A percentile compares a stretch with the other conserved stretches of the same genome.
Evolutionary conservation across 2,329 filamentous ascomycete species (phyloP).

Genomic region (Penicillium decumbens): DNA sequence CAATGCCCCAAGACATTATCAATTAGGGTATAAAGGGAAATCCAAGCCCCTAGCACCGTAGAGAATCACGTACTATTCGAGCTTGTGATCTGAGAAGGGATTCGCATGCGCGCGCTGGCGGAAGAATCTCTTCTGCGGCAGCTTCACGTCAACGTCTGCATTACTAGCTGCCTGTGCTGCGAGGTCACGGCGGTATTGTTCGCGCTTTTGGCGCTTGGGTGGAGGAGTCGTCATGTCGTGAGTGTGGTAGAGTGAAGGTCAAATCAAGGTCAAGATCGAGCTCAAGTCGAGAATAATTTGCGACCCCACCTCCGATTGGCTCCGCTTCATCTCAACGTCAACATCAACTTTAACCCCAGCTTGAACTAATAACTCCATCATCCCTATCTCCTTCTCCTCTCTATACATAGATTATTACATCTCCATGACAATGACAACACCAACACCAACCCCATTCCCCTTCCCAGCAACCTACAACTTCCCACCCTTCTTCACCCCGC

Average conservation of each 20-base stretch:
- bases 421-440: constrained; percentile 9
- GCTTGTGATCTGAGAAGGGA: constrained; percentile 88
- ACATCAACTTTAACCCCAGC: neutral
- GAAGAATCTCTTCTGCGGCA: constrained; percentile 95
- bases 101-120: constrained; percentile 95
- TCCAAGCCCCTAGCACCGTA: too few species aligned
- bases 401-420: neutral
- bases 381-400: neutral
- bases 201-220: constrained; percentile 61
- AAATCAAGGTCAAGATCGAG: neutral
- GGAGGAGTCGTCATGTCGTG: constrained; percentile 23
- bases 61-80: constrained; percentile 67
- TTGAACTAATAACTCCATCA: neutral
- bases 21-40: neutral
- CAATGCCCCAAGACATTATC: neutral
- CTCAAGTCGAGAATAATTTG: constrained; percentile 12
- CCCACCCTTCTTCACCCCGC: constrained; percentile 52
- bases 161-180: constrained; percentile 23
- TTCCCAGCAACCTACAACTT: constrained; percentile 45
- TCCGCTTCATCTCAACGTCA: constrained; percentile 1
- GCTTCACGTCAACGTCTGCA: constrained; percentile 44
- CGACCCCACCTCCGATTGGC: constrained; percentile 10
- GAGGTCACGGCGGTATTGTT: constrained; percentile 52
- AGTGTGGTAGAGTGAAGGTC: neutral
- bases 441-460: constrained; percentile 27